Evolutionary conservation across 768 basidiomycete species (phyloP), one percentile per base, ranked within the genome.

Genomic region (Trametes coccinea): DNA sequence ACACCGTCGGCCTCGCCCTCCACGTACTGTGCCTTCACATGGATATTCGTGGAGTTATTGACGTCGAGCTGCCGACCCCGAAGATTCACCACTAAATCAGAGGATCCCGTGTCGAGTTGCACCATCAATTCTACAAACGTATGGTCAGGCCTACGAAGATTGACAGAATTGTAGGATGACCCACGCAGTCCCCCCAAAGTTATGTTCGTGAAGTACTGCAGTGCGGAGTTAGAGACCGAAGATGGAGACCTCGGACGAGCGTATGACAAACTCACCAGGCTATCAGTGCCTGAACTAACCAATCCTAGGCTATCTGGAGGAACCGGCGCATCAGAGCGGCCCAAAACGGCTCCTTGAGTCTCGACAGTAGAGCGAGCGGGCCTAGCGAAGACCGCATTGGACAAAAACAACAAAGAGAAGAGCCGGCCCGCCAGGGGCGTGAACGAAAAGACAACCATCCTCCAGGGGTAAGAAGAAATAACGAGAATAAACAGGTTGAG

Each of bases 1-100:
- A 65, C 67, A 6, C 80, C 80, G 3, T 58, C 64, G 0, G 76
- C 77, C 69, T 69, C 14, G 79, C 80, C n/a, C 73, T 66, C 17
- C 78, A 81, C 17, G 72, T 71, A 39, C 74, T 65, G 48, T 37
- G 34, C 34, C 11, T 70, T 70, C 1, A 73, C 64, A 31, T 67
- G 62, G 10, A 74, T 67, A 47, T 71, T 68, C 11, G 78, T 76
- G 33, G 64, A 55, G n/a, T 69, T 70, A 34, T 69, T 68, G 9
- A 76, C 51, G 5, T 72, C 58, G 10, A 78, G 31, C 7, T 55
- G n/a, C 10, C 56, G 59, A 4, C 44, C 44, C 30, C 45, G 22
- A 1, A 69, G 49, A 49, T 67, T 51, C 4, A 74, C 67, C 71
- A 73, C 74, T 5, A 77, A 66, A 52, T 77, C 76, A 29, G 71